phyloP scores from a whole-genome alignment of 768 basidiomycete genomes.

The Naganishia vaughanmartiniae region DNA sequence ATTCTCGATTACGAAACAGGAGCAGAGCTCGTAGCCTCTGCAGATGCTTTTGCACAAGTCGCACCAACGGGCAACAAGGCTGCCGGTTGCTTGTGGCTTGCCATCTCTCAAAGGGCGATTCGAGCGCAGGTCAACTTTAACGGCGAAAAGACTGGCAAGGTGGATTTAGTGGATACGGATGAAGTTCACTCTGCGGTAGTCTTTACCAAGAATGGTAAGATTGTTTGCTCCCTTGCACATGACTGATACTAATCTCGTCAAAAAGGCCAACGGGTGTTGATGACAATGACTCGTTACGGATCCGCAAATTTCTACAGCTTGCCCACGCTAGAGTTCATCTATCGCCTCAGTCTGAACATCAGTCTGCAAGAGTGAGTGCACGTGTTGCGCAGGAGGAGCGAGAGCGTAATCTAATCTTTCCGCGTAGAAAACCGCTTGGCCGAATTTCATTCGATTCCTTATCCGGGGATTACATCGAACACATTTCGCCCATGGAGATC shows the following conservation, averaged over 20 bases:
- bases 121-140: slow-evolving; percentile 61
- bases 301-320: slow-evolving; percentile 45
- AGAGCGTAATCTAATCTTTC: background rate
- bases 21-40: slow-evolving; percentile 39
- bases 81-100: slow-evolving; percentile 57
- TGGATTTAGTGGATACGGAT: slow-evolving; percentile 64
- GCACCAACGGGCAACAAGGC: slow-evolving; percentile 49
- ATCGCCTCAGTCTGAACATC: slow-evolving; percentile 40
- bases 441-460: slow-evolving; percentile 48
- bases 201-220: slow-evolving; percentile 64
- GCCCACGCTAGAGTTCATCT: slow-evolving; percentile 46
- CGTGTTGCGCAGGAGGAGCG: background rate
- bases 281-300: slow-evolving; percentile 45
- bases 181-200: slow-evolving; percentile 57
- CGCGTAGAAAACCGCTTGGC: slow-evolving; percentile 41
- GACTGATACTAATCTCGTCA: background rate
- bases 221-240: background rate
- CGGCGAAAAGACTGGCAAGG: slow-evolving; percentile 66
- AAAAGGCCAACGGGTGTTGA: slow-evolving; percentile 47
- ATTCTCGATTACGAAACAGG: slow-evolving; percentile 58
- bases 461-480: slow-evolving; percentile 52
- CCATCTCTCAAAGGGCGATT: slow-evolving; percentile 63
- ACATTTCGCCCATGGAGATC: slow-evolving; percentile 46
- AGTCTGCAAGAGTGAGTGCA: slow-evolving; percentile 35
- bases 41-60: slow-evolving; percentile 53